Evolutionary conservation across 2,329 filamentous ascomycete genomes (phyloP).

Genomic region (Nigrospora oryzae): DNA sequence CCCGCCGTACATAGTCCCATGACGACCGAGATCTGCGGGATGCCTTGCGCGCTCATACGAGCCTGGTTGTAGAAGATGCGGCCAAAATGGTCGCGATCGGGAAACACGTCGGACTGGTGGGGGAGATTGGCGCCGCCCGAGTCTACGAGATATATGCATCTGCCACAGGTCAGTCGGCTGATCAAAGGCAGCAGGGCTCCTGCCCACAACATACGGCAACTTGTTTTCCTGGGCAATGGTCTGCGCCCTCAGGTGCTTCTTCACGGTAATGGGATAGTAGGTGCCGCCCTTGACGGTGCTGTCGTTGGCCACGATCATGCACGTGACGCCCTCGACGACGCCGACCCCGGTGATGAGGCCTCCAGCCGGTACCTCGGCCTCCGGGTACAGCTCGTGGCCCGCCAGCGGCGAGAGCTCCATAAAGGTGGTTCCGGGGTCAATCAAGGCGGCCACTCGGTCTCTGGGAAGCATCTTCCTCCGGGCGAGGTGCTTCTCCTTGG

Average conservation of each 20-base stretch:
- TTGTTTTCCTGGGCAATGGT: constrained; percentile 84
- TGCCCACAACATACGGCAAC: constrained; percentile 41
- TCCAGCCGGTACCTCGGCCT: constrained; percentile 79
- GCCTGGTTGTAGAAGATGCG: constrained; percentile 99
- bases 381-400: constrained; percentile 76
- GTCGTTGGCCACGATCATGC: constrained; percentile 91
- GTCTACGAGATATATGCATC: constrained; percentile 92
- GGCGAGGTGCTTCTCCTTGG: constrained; percentile 77
- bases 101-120: constrained; percentile 92
- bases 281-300: constrained; percentile 96
- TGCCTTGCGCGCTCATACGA: constrained; percentile 78
- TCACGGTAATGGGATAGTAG: constrained; percentile 94
- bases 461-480: constrained; percentile 91
- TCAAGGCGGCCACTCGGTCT: constrained; percentile 77
- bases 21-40: constrained; percentile 89
- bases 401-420: constrained; percentile 91
- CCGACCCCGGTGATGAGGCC: constrained; percentile 92
- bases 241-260: constrained; percentile 93
- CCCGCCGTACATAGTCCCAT: constrained; percentile 97
- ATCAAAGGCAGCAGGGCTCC: background rate
- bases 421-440: constrained; percentile 86
- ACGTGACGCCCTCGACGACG: constrained; percentile 81
- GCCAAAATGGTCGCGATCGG: constrained; percentile 89
- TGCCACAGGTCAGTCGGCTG: constrained; percentile 14
- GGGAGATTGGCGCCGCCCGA: constrained; percentile 92